Percentiles rank a stretch among this genome's conserved stretches.
phyloP scores from a whole-genome alignment of 2,329 filamentous ascomycete species.

The Paecilomyces formosus region DNA sequence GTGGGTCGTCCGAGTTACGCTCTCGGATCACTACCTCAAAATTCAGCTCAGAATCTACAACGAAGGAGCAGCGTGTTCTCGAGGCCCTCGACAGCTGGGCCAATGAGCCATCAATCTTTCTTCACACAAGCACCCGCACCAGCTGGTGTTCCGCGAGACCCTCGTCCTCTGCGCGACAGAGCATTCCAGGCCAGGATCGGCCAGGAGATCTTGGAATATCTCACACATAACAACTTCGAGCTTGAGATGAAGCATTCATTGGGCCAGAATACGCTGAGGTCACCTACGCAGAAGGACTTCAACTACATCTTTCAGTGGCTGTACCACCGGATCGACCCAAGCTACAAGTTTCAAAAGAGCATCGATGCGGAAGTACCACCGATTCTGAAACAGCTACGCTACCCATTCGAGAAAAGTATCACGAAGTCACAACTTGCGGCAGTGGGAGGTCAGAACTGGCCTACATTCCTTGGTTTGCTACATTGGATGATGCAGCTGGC shows the following conservation, averaged over 20 bases:
- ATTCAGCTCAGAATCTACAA: constrained; percentile 50
- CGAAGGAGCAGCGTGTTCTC: constrained; percentile 77
- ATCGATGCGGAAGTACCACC: constrained; percentile 94
- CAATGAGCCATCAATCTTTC: constrained; percentile 80
- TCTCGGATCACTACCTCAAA: constrained; percentile 47
- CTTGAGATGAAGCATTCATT: constrained; percentile 94
- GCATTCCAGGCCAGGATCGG: constrained; percentile 74
- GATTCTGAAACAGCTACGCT: constrained; percentile 85
- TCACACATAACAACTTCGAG: constrained; percentile 91
- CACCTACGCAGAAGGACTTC: constrained; percentile 96
- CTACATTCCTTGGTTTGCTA: constrained; percentile 82
- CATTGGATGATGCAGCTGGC: constrained; percentile 99
- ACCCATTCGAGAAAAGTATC: constrained; percentile 91
- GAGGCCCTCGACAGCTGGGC: constrained; percentile 60
- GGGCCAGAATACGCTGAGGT: constrained; percentile 84
- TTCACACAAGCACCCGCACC: constrained; percentile 80
- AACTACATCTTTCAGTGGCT: constrained; percentile 97
- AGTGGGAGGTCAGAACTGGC: constrained; percentile 95
- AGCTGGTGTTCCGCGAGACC: constrained; percentile 77
- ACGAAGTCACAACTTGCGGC: constrained; percentile 94
- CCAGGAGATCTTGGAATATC: constrained; percentile 83
- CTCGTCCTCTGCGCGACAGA: constrained; percentile 75
- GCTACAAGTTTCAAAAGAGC: constrained; percentile 85
- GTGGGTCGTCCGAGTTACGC: constrained; percentile 67
- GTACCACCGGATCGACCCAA: constrained; percentile 91